A percentile compares a stretch with the other conserved stretches of the same genome.
These are phyloP conservation scores for Fraxinus cuspidata DNA, from an alignment of 257 asterid species.

Conservation along the genomic window DNA sequence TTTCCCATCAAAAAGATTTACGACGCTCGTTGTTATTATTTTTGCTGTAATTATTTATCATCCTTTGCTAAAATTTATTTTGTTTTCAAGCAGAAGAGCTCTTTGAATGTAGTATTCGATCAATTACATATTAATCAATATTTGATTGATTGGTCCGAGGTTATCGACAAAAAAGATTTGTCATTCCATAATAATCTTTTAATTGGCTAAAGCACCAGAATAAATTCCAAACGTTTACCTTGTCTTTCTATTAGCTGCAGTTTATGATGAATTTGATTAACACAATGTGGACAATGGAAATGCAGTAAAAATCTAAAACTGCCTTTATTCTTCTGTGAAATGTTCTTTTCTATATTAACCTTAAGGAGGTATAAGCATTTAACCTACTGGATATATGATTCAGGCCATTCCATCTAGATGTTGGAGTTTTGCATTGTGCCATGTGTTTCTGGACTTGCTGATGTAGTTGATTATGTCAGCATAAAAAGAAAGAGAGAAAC, in stretches of 20 bases:
- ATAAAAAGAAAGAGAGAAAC: no score
- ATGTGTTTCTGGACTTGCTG: no score
- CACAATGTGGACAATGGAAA: neutral
- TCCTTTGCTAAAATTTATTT: neutral
- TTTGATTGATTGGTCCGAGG: no score
- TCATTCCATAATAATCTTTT: neutral
- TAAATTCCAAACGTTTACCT: neutral
- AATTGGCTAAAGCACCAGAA: neutral
- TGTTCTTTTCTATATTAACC: neutral
- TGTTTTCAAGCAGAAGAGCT: no score
- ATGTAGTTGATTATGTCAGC: no score
- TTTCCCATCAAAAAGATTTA: slow-evolving; percentile 1
- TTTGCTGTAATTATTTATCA: neutral
- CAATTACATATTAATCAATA: no score
- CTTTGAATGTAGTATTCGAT: no score
- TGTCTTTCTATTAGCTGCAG: neutral
- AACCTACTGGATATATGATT: neutral
- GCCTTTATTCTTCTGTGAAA: neutral
- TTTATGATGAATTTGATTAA: neutral
- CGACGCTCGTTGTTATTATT: neutral
- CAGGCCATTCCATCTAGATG: neutral
- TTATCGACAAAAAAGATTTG: no score
- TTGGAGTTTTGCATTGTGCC: neutral
- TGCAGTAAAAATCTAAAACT: neutral
- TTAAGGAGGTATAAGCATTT: neutral